phyloP scores from a whole-genome alignment of 768 basidiomycete species.

The Auriscalpium vulgare region DNA sequence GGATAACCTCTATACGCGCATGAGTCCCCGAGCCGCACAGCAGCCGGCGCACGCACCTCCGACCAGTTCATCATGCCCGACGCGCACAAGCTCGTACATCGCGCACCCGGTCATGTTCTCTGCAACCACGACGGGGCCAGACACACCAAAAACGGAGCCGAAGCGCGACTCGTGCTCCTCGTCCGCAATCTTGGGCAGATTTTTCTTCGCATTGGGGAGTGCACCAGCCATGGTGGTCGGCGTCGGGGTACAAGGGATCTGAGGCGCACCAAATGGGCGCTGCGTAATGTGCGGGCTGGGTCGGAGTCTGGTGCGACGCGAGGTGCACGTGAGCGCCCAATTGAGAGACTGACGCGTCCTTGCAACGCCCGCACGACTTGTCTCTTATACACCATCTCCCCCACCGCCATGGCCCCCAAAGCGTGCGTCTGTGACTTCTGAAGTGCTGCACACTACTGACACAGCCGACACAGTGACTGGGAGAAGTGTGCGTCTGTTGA shows the following conservation, averaged over 20 bases:
- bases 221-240: conserved; percentile 74
- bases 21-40: background rate
- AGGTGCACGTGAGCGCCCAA: conserved; percentile 10
- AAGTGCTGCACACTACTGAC: conserved; percentile 4
- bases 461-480: conserved; percentile 67
- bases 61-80: conserved; percentile 96
- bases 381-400: conserved; percentile 16
- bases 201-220: conserved; percentile 81
- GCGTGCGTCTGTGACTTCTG: conserved; percentile 48
- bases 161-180: conserved; percentile 85
- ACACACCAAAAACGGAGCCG: conserved; percentile 90
- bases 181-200: conserved; percentile 83
- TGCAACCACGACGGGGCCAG: conserved; percentile 96
- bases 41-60: conserved; percentile 54
- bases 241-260: background rate
- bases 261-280: background rate
- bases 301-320: conserved; percentile 1
- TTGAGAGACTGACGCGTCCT: conserved; percentile 27
- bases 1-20: conserved; percentile 78
- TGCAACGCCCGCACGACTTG: conserved; percentile 7
- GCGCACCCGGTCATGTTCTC: conserved; percentile 94
- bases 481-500: conserved; percentile 74
- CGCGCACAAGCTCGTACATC: conserved; percentile 97
- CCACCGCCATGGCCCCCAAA: conserved; percentile 80
- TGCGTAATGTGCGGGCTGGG: too few species aligned